These are phyloP conservation scores for Posidonia oceanica DNA, from an alignment of 116 monocot genomes.

Conservation along the genomic window DNA sequence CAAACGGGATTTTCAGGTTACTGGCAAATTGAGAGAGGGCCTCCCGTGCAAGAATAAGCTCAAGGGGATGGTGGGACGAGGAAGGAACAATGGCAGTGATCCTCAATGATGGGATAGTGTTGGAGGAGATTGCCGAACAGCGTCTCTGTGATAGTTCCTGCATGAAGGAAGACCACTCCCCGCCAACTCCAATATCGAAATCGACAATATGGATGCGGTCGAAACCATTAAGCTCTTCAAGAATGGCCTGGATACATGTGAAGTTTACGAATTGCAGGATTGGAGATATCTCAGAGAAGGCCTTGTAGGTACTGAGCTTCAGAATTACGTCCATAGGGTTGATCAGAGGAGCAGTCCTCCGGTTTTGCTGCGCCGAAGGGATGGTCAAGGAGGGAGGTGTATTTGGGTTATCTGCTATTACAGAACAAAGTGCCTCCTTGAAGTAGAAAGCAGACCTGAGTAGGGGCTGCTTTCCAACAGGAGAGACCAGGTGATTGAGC, in stretches of 20 bases:
- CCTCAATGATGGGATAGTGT: constrained; percentile 21
- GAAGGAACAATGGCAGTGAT: constrained; percentile 50
- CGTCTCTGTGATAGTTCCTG: constrained; percentile 64
- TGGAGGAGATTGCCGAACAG: neutral
- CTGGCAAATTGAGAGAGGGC: constrained; percentile 55
- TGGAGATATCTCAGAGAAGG: constrained; percentile 63
- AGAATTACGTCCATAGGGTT: constrained; percentile 40
- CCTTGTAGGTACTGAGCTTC: constrained; percentile 55
- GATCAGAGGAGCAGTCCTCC: neutral
- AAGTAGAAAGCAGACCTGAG: constrained; percentile 50
- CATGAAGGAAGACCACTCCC: constrained; percentile 73
- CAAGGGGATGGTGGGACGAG: constrained; percentile 35
- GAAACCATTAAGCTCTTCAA: constrained; percentile 38
- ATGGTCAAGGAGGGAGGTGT: constrained; percentile 1
- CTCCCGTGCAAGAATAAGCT: constrained; percentile 50
- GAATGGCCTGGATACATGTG: constrained; percentile 55
- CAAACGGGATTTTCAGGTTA: constrained; percentile 51
- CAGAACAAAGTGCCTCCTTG: constrained; percentile 41
- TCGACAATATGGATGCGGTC: constrained; percentile 56
- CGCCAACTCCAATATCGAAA: constrained; percentile 65
- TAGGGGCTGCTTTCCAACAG: constrained; percentile 44
- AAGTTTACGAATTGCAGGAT: constrained; percentile 65
- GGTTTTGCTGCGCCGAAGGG: neutral
- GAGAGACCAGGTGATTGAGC: constrained; percentile 82
- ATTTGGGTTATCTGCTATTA: constrained; percentile 12